Base-by-base conservation (phyloP, 306 rosid genomes). In the Casuarina glauca region DNA sequence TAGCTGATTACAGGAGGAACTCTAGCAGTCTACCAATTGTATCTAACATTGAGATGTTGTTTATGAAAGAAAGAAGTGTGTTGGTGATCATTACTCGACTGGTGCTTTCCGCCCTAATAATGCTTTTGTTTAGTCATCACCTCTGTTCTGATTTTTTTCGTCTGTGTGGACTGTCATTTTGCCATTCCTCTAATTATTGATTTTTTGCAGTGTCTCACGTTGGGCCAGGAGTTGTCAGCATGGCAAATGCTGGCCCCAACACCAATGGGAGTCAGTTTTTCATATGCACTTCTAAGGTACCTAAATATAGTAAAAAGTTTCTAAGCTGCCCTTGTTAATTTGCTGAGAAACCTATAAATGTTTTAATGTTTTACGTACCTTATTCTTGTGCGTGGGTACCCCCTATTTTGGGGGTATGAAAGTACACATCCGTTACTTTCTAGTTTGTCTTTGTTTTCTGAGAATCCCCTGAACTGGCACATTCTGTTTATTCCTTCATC, bases 231-330 rank as follows among this genome's bases (percentile, higher is more conserved):
- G 82, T 87, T 82, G 83, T 95, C 69, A 95, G 99, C 90, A 95
- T 95, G 99, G 97, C 99, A 73, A 95, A 95, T 86, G 97, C 99
- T 44, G 99, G 99, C 72, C 99, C 99, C 70, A 93, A 95, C 81
- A 93, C 97, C 54, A 95, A 95, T 57, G 99, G 97, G 69, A 95
- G 99, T 80, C 99, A 95, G 80, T 95, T 95, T 84, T 95, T 95
- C 80, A 91, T 93, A 74, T 95, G 97, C 90, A 95, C 97, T 6
- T 93, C 93, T 68, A 93, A 95, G 97, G 97, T 92, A 87, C 71
- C 64, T 78, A 42, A 66, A 42, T 17, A 6, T 61, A 61, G 50
- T n/a, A 7, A 9, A 66, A 52, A 2, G 53, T 15, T 60, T 72
- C 69, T 66, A 52, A 60, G 32, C 61, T 11, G 16, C 38, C 64